These are phyloP conservation scores for Kwoniella pini DNA, from an alignment of 768 basidiomycete species.

Conservation along the genomic window DNA sequence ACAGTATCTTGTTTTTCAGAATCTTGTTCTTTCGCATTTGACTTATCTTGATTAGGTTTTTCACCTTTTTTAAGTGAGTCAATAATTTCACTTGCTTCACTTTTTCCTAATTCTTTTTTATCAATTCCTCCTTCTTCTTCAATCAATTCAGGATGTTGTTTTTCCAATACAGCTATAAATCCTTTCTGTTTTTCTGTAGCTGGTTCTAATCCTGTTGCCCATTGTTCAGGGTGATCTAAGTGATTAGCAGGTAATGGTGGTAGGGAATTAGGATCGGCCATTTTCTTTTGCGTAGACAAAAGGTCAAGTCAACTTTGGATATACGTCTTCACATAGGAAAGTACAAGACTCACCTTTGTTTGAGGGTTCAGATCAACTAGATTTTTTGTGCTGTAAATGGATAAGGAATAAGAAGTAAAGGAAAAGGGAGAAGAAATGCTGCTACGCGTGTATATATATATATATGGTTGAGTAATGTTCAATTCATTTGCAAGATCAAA, in stretches of 20 bases:
- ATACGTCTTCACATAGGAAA: neutral
- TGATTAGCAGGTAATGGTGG: constrained; percentile 44
- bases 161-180: constrained; percentile 45
- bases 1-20: neutral
- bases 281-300: no score
- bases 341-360: no score
- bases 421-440: constrained; percentile 1
- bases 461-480: constrained; percentile 4
- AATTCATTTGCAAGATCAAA: constrained; percentile 5
- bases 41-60: constrained; percentile 1
- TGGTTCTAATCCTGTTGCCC: constrained; percentile 46
- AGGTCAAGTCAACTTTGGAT: neutral
- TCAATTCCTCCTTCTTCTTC: constrained; percentile 32
- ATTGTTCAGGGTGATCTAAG: constrained; percentile 48
- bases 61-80: constrained; percentile 48
- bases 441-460: neutral
- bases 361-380: no score
- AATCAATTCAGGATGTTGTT: constrained; percentile 30
- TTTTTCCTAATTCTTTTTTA: constrained; percentile 41
- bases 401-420: neutral
- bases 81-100: constrained; percentile 52
- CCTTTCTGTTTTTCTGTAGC: constrained; percentile 47
- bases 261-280: constrained; percentile 24
- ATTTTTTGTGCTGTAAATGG: neutral
- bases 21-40: constrained; percentile 9